phyloP scores from a whole-genome alignment of 2,329 filamentous ascomycete genomes.

The Coniella lustricola region DNA sequence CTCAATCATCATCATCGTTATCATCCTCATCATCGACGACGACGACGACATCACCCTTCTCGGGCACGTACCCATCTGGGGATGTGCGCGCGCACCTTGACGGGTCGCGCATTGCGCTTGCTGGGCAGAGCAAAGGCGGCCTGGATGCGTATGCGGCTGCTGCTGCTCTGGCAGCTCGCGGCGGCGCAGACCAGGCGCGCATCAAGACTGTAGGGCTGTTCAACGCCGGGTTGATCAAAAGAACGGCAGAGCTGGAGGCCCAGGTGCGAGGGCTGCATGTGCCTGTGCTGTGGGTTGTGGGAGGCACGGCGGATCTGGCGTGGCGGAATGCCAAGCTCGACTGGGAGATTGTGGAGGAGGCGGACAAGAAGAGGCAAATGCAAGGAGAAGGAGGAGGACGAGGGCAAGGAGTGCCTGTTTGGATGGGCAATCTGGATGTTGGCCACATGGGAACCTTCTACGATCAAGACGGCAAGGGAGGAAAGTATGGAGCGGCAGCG shows the following conservation, averaged over 20 bases:
- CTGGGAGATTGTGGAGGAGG: not conserved
- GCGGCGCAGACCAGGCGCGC: not conserved
- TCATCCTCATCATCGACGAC: too few species aligned
- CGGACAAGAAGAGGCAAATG: too few species aligned
- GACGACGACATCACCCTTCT: too few species aligned
- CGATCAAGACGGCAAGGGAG: not conserved
- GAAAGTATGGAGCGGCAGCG: constrained; percentile 1
- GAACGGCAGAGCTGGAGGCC: not conserved
- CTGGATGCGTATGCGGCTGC: constrained; percentile 2
- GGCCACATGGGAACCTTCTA: constrained; percentile 2
- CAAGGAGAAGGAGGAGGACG: too few species aligned
- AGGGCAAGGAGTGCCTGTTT: not conserved
- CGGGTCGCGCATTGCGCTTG: not conserved
- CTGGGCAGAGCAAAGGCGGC: not conserved
- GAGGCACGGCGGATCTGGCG: constrained; percentile 1
- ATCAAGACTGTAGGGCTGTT: not conserved
- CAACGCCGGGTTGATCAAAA: not conserved
- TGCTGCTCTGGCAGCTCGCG: not conserved
- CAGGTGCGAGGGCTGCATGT: not conserved
- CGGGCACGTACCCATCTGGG: not conserved
- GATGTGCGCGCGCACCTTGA: not conserved
- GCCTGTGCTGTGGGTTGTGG: not conserved
- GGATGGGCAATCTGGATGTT: constrained; percentile 1
- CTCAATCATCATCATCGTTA: not conserved
- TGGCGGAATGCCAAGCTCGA: constrained; percentile 1